Base-by-base conservation (phyloP, 176 grass and related monocot species). In the Dendrocalamus sinicus region DNA sequence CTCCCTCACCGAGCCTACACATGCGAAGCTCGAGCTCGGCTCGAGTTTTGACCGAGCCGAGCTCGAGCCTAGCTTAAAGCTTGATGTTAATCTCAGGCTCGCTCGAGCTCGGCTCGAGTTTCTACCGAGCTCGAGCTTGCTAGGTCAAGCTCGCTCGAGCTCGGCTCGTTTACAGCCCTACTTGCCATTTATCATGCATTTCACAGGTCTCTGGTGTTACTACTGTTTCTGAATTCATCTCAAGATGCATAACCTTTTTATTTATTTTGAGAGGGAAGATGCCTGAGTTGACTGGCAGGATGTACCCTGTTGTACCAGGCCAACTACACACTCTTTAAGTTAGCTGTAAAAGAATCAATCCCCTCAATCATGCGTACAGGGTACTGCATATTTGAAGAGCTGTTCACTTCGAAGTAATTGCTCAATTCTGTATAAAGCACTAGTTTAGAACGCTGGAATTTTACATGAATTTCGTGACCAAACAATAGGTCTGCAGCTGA, bases 301-400 rank as follows among this genome's bases (percentile, higher is more conserved):
- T 73, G 45, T 45, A 50, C 23, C 45, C 19, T 46, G 67, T 43
- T 12, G 67, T 43, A 70, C 19, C 19, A 44, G 17, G 9, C 67
- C 67, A 44, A 20, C 37, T n/a, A 22, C 67, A 70, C 9, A 39
- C 41, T 22, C 55, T 30, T 17, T 58, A 20, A 22, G 19, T 9
- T 58, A 37, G 67, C 67, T 70, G 39, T n/a, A 70, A 44, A 67
- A n/a, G 9, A 70, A 45, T 70, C 66, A 70, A 45, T 70, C 50
- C 54, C 68, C 69, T 83, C 17, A 16, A 43, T 73, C 55, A 75
- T 41, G 50, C 12, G 17, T 12, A 63, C 13, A 66, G 6, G 0
- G 45, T 73, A 17, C 70, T 48, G n/a, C 70, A 28, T 50, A 50
- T 16, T 48, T 50, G 17, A 73, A 26, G 44, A 73, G 3, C 3